These are phyloP conservation scores for Aspergillus udagawae DNA, from an alignment of 2,329 filamentous ascomycete genomes.

Conservation along the genomic window DNA sequence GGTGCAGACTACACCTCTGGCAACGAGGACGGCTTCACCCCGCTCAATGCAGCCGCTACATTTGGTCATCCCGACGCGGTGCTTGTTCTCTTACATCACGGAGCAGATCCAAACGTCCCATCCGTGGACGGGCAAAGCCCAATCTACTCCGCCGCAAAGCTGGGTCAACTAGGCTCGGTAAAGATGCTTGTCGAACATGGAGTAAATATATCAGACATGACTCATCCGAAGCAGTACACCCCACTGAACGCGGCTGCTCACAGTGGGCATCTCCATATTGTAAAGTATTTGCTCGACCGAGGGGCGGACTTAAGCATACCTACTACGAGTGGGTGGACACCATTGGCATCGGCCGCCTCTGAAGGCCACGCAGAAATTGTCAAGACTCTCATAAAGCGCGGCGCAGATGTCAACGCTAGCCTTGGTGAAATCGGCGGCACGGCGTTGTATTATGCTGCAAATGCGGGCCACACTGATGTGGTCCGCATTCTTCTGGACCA, in stretches of 20 bases:
- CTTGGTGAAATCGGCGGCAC: neutral
- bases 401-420: neutral
- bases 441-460: neutral
- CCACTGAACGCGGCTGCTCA: neutral
- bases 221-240: neutral
- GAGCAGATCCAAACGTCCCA: neutral
- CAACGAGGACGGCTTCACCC: neutral
- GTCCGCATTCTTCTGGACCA: neutral
- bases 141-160: neutral
- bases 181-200: conserved; percentile 1
- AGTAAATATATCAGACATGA: neutral
- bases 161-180: neutral
- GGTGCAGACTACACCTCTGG: neutral
- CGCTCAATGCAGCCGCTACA: conserved; percentile 1
- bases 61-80: neutral
- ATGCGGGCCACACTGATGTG: neutral
- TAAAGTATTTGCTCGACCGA: neutral
- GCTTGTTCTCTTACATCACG: neutral
- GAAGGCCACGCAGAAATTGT: neutral
- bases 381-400: neutral
- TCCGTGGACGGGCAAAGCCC: neutral
- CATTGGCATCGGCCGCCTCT: neutral
- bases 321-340: neutral
- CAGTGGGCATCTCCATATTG: neutral
- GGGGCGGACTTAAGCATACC: neutral